A percentile compares a stretch with the other conserved stretches of the same genome.
phyloP scores from a whole-genome alignment of 345 rosid species.

The Arabis alpina region DNA sequence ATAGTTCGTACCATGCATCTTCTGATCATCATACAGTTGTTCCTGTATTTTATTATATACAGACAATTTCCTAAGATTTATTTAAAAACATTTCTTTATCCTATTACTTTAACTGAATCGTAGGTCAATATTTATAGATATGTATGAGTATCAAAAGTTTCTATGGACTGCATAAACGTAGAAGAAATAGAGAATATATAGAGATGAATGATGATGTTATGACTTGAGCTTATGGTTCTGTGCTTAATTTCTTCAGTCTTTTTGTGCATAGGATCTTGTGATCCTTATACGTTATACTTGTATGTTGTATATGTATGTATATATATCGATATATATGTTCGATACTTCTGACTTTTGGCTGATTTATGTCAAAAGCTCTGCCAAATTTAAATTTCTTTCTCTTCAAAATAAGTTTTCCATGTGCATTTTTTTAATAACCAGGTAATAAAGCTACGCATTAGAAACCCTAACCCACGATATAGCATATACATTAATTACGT shows the following conservation, averaged over 20 bases:
- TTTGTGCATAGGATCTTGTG: slow-evolving; percentile 27
- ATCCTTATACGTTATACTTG: neutral
- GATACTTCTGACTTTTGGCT: slow-evolving; percentile 17
- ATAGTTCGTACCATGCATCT: too few species aligned
- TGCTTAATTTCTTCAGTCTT: slow-evolving; percentile 1
- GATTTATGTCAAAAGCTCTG: slow-evolving; percentile 27
- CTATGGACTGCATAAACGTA: slow-evolving; percentile 10
- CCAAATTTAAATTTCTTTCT: slow-evolving; percentile 9
- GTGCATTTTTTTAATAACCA: slow-evolving; percentile 10
- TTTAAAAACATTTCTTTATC: too few species aligned
- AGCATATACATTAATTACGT: neutral
- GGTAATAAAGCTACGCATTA: slow-evolving; percentile 18
- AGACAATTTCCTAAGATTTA: too few species aligned
- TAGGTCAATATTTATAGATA: neutral
- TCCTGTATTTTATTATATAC: too few species aligned
- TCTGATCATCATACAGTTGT: too few species aligned
- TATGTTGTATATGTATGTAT: neutral
- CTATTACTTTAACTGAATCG: too few species aligned
- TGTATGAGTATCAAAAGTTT: slow-evolving; percentile 25
- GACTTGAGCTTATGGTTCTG: slow-evolving; percentile 24
- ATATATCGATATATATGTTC: neutral
- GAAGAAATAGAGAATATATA: slow-evolving; percentile 14
- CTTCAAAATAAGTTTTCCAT: slow-evolving; percentile 25
- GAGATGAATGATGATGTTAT: slow-evolving; percentile 27
- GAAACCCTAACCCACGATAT: slow-evolving; percentile 34